phyloP scores from a whole-genome alignment of 2,329 filamentous ascomycete species.

The Talaromyces pinophilus region DNA sequence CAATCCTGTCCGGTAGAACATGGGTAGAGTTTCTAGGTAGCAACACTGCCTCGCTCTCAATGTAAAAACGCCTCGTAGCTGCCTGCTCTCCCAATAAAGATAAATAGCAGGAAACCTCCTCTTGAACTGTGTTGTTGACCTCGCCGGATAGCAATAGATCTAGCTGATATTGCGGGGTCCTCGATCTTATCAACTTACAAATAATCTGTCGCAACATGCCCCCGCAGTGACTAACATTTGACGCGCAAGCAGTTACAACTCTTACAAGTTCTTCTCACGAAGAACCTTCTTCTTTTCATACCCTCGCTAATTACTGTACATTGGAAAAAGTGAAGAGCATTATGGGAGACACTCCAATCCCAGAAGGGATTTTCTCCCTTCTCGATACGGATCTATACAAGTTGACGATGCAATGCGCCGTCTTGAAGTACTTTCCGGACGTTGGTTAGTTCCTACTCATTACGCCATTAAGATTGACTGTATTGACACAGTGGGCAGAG shows the following conservation, averaged over 20 bases:
- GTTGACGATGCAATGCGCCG: slow-evolving; percentile 97
- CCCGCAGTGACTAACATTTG: slow-evolving; percentile 17
- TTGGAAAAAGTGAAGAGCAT: neutral
- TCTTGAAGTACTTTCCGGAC: slow-evolving; percentile 87
- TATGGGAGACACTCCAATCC: slow-evolving; percentile 28
- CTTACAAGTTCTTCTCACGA: neutral
- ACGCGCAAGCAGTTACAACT: slow-evolving; percentile 7
- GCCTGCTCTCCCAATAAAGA: neutral
- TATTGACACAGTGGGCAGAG: slow-evolving; percentile 39
- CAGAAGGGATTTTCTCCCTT: slow-evolving; percentile 78
- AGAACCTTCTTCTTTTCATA: neutral
- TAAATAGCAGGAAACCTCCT: neutral
- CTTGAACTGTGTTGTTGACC: neutral
- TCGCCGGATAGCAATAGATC: neutral
- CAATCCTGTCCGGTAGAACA: neutral
- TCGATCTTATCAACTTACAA: slow-evolving; percentile 10
- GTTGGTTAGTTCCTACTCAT: slow-evolving; percentile 42
- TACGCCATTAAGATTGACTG: neutral
- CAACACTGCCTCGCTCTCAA: neutral
- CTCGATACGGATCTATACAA: slow-evolving; percentile 90
- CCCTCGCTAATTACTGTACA: neutral
- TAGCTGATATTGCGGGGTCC: neutral
- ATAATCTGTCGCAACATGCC: slow-evolving; percentile 6
- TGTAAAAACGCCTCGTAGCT: neutral
- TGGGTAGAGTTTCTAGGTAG: neutral